phyloP scores from a whole-genome alignment of 129 eudicot species.

The Silybum marianum region DNA sequence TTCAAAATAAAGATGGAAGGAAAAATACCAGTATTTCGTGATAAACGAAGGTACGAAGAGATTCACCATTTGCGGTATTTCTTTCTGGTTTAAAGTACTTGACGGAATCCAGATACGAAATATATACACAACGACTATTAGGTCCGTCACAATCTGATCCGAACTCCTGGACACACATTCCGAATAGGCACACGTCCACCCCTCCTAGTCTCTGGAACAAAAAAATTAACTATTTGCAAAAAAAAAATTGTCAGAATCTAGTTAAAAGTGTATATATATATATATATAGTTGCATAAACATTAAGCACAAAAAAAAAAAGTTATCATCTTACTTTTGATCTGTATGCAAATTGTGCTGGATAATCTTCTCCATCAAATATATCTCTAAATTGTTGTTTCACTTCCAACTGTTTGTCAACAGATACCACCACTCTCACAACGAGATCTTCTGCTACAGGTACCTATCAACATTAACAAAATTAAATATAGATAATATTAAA shows the following conservation, averaged over 20 bases:
- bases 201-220: conserved; percentile 76
- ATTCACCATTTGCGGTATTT: conserved; percentile 53
- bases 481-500: background rate
- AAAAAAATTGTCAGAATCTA: conserved; percentile 14
- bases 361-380: conserved; percentile 50
- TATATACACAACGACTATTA: conserved; percentile 69
- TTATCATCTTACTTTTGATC: conserved; percentile 59
- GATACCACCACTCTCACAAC: conserved; percentile 74
- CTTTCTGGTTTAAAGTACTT: conserved; percentile 77
- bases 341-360: conserved; percentile 62
- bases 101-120: conserved; percentile 84
- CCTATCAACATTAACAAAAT: conserved; percentile 39
- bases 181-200: conserved; percentile 78
- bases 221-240: conserved; percentile 56
- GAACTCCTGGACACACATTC: conserved; percentile 83
- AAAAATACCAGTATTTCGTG: conserved; percentile 73
- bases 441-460: conserved; percentile 61
- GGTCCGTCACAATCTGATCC: conserved; percentile 78
- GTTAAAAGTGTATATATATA: background rate
- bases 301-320: background rate
- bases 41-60: conserved; percentile 86
- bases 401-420: conserved; percentile 60
- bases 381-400: conserved; percentile 65
- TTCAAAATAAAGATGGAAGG: background rate
- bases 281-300: background rate